Conservation (phyloP, 2,329 filamentous ascomycete genomes). For the Westerdykella ornata region DNA sequence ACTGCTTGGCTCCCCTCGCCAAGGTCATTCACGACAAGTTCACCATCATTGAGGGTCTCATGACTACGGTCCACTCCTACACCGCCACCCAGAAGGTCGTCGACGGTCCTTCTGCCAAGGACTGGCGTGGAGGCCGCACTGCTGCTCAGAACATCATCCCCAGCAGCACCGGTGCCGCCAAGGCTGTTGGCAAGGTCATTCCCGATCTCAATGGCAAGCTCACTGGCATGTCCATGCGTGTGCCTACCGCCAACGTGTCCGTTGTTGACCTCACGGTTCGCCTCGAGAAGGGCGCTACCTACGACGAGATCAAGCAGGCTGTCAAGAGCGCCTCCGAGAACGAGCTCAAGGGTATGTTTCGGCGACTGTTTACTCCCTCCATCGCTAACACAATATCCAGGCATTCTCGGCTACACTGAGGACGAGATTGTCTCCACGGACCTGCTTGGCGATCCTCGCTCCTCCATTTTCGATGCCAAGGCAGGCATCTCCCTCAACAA, state of each 20-base stretch:
- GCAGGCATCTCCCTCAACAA: constrained; percentile 97
- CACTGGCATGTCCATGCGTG: constrained; percentile 99
- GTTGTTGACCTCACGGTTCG: constrained; percentile 96
- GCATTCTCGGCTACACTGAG: constrained; percentile 90
- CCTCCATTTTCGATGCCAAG: constrained; percentile 99
- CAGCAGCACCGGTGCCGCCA: constrained; percentile 97
- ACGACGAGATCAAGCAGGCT: constrained; percentile 87
- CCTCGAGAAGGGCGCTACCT: constrained; percentile 79
- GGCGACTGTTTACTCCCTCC: not conserved
- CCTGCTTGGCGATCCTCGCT: constrained; percentile 84
- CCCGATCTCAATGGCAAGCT: constrained; percentile 98
- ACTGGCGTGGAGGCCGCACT: constrained; percentile 98
- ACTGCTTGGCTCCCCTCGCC: constrained; percentile 98
- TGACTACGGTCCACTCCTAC: constrained; percentile 99
- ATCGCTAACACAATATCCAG: constrained; percentile 41
- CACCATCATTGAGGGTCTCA: constrained; percentile 94
- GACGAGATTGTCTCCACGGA: constrained; percentile 94
- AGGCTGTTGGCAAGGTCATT: constrained; percentile 99
- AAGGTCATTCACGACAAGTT: constrained; percentile 99
- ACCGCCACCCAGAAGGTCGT: constrained; percentile 99
- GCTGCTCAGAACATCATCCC: constrained; percentile 99
- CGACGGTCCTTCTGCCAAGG: constrained; percentile 94
- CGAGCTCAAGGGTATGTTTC: constrained; percentile 69
- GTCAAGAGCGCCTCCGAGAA: constrained; percentile 80
- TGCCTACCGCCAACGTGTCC: constrained; percentile 96